phyloP scores from a whole-genome alignment of 768 basidiomycete species.

The Phanerochaete carnosa region DNA sequence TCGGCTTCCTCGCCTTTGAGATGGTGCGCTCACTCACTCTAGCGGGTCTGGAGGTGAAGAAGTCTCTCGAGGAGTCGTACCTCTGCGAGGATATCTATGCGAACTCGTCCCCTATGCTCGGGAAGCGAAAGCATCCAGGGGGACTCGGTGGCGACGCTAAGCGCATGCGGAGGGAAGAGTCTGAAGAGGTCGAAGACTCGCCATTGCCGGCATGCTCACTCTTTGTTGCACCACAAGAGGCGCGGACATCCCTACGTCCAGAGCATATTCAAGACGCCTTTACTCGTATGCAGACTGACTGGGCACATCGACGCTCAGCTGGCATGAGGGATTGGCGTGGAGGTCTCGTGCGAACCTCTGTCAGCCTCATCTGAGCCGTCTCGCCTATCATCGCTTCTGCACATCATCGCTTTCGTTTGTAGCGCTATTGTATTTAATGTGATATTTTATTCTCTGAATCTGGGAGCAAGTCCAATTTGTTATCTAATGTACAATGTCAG shows the following conservation, averaged over 20 bases:
- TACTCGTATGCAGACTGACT: constrained; percentile 83
- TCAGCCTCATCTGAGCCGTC: constrained; percentile 65
- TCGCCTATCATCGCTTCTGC: background rate
- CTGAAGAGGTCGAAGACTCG: constrained; percentile 58
- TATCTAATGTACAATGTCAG: background rate
- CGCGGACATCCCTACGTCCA: constrained; percentile 71
- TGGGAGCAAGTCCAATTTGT: background rate
- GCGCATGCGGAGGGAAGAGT: constrained; percentile 44
- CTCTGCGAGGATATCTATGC: constrained; percentile 55
- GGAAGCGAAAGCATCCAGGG: constrained; percentile 60
- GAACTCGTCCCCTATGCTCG: constrained; percentile 54
- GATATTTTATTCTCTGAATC: background rate
- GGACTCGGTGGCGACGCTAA: constrained; percentile 34
- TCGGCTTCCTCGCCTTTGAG: constrained; percentile 96
- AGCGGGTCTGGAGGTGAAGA: constrained; percentile 82
- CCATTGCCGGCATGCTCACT: constrained; percentile 67
- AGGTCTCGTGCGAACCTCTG: constrained; percentile 73
- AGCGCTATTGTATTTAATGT: background rate
- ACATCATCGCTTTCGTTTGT: background rate
- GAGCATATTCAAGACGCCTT: constrained; percentile 93
- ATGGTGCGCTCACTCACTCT: constrained; percentile 93
- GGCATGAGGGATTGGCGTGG: constrained; percentile 91
- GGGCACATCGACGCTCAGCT: constrained; percentile 75
- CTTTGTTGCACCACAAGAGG: constrained; percentile 81
- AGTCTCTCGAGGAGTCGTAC: constrained; percentile 69